These are phyloP conservation scores for Alternaria brassicicola DNA, from an alignment of 2,329 filamentous ascomycete genomes.

Conservation along the genomic window DNA sequence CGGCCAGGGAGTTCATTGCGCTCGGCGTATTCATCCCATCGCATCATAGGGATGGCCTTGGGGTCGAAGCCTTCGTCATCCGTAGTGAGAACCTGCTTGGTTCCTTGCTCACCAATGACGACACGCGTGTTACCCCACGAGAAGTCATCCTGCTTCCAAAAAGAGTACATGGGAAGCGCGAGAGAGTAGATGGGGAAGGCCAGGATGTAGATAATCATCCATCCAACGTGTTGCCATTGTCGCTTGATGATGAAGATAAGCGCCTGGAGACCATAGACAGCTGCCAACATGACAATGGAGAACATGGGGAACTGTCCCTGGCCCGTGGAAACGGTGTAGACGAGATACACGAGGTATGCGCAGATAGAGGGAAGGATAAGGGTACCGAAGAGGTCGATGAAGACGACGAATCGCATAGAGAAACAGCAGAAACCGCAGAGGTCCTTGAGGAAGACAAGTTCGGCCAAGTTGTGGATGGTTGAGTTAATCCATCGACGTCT, in stretches of 20 bases:
- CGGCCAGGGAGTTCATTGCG: slow-evolving; percentile 89
- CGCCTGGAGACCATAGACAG: slow-evolving; percentile 93
- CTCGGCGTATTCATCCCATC: slow-evolving; percentile 95
- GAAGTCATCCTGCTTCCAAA: slow-evolving; percentile 99
- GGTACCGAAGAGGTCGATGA: slow-evolving; percentile 91
- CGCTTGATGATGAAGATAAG: slow-evolving; percentile 96
- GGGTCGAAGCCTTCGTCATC: slow-evolving; percentile 86
- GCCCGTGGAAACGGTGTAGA: slow-evolving; percentile 75
- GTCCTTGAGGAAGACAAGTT: slow-evolving; percentile 87
- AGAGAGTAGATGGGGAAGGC: slow-evolving; percentile 95
- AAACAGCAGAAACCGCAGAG: slow-evolving; percentile 99
- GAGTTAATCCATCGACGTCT: slow-evolving; percentile 99
- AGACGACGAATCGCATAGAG: slow-evolving; percentile 95
- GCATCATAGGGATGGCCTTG: slow-evolving; percentile 87
- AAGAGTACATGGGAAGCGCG: slow-evolving; percentile 90
- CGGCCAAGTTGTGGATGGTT: slow-evolving; percentile 93
- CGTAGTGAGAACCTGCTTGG: slow-evolving; percentile 86
- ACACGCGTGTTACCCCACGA: slow-evolving; percentile 98
- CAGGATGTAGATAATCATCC: slow-evolving; percentile 99
- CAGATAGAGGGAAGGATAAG: slow-evolving; percentile 89
- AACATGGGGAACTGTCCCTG: slow-evolving; percentile 81
- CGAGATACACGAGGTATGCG: slow-evolving; percentile 83
- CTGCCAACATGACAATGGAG: slow-evolving; percentile 86
- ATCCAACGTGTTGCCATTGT: slow-evolving; percentile 97
- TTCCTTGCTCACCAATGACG: slow-evolving; percentile 91